A percentile compares a stretch with the other conserved stretches of the same genome.
These are phyloP conservation scores for Nemania bipapillata DNA, from an alignment of 2,329 filamentous ascomycete species.

Conservation along the genomic window DNA sequence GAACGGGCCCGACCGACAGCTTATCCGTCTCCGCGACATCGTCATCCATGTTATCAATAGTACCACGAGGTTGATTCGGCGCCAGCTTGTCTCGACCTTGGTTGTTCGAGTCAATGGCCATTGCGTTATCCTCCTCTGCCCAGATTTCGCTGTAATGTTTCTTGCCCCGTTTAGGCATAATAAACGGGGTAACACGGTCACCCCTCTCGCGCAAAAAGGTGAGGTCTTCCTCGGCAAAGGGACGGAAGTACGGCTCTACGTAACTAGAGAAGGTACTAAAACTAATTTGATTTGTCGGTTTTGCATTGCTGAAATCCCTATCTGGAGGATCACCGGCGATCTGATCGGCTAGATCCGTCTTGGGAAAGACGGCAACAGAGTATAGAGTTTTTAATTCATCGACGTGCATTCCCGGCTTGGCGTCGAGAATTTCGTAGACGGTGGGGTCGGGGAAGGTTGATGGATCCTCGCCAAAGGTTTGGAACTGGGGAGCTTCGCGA, in stretches of 20 bases:
- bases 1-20: constrained; percentile 86
- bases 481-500: constrained; percentile 76
- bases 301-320: constrained; percentile 93
- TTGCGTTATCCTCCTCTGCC: constrained; percentile 90
- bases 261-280: constrained; percentile 93
- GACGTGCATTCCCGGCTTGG: constrained; percentile 78
- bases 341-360: constrained; percentile 80
- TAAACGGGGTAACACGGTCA: constrained; percentile 83
- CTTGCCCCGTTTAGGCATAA: constrained; percentile 85
- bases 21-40: constrained; percentile 88
- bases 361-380: constrained; percentile 85
- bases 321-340: constrained; percentile 91
- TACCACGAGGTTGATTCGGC: constrained; percentile 84
- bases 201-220: constrained; percentile 91
- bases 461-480: constrained; percentile 92
- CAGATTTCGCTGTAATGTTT: constrained; percentile 89
- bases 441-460: constrained; percentile 92
- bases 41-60: constrained; percentile 86
- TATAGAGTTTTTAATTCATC: constrained; percentile 90
- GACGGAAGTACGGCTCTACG: constrained; percentile 89
- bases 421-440: constrained; percentile 87
- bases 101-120: constrained; percentile 75
- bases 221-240: constrained; percentile 91
- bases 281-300: constrained; percentile 92
- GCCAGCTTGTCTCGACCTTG: constrained; percentile 73